Conservation (phyloP, 768 basidiomycete species). For the Leccinum ochraceum region DNA sequence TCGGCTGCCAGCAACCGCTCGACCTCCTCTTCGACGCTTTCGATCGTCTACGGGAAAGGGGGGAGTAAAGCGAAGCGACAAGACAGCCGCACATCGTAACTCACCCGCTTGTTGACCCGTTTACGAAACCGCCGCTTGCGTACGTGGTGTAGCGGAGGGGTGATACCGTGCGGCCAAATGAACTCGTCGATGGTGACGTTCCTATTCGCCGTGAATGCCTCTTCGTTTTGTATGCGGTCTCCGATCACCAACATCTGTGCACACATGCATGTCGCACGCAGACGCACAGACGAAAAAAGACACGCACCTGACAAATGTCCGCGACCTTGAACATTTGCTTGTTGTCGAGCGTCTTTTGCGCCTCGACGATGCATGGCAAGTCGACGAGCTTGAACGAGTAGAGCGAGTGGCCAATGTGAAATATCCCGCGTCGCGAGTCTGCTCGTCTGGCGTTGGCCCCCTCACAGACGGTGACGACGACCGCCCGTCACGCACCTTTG, state of each 20-base stretch:
- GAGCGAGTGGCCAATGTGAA: constrained; percentile 78
- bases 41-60: constrained; percentile 65
- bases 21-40: constrained; percentile 92
- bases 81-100: constrained; percentile 20
- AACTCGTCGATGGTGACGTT: constrained; percentile 92
- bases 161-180: constrained; percentile 96
- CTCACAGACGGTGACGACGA: not conserved
- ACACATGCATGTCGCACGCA: constrained; percentile 15
- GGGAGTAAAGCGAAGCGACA: constrained; percentile 2
- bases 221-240: constrained; percentile 70
- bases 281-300: constrained; percentile 3
- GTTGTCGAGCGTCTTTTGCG: constrained; percentile 94
- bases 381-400: constrained; percentile 96
- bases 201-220: constrained; percentile 57
- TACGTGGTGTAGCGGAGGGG: constrained; percentile 87
- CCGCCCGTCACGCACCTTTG: constrained; percentile 58
- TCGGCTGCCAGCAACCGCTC: constrained; percentile 85
- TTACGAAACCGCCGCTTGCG: constrained; percentile 93
- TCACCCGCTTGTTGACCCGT: constrained; percentile 77
- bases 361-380: constrained; percentile 89
- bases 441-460: constrained; percentile 13
- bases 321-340: constrained; percentile 99
- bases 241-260: constrained; percentile 90
- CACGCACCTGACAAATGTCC: constrained; percentile 90
- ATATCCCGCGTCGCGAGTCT: constrained; percentile 91